phyloP scores from a whole-genome alignment of 176 grass and related monocot genomes.

The Poa pratensis region DNA sequence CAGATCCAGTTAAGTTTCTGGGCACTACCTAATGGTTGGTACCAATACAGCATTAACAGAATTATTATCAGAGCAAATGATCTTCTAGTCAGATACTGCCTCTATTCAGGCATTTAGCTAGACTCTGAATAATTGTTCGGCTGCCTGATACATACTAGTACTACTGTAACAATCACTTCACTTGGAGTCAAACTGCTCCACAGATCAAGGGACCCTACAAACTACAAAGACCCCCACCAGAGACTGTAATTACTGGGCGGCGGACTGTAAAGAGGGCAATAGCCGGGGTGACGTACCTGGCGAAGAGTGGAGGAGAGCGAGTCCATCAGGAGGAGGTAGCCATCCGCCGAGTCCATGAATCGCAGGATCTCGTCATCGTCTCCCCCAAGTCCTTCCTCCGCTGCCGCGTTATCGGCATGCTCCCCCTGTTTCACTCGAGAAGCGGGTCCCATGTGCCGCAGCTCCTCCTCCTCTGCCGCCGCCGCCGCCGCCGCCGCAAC shows the following conservation, averaged over 20 bases:
- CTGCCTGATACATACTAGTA: neutral
- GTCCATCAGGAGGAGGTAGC: constrained; percentile 55
- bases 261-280: neutral
- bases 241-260: neutral
- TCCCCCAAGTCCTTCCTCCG: neutral
- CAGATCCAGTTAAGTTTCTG: neutral
- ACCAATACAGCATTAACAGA: neutral
- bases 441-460: neutral
- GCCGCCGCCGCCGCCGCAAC: constrained; percentile 26
- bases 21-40: neutral
- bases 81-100: neutral
- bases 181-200: neutral
- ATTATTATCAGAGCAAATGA: constrained; percentile 21
- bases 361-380: constrained; percentile 46
- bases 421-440: neutral
- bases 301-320: constrained; percentile 56
- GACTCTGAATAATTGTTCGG: neutral
- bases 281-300: constrained; percentile 36
- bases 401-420: neutral
- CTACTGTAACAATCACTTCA: neutral
- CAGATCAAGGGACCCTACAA: neutral
- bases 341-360: constrained; percentile 59
- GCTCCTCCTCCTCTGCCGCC: constrained; percentile 23
- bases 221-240: neutral
- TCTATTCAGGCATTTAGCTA: constrained; percentile 3